Evolutionary conservation across 306 rosid genomes (phyloP).

Genomic region (Cicer bijugum): DNA sequence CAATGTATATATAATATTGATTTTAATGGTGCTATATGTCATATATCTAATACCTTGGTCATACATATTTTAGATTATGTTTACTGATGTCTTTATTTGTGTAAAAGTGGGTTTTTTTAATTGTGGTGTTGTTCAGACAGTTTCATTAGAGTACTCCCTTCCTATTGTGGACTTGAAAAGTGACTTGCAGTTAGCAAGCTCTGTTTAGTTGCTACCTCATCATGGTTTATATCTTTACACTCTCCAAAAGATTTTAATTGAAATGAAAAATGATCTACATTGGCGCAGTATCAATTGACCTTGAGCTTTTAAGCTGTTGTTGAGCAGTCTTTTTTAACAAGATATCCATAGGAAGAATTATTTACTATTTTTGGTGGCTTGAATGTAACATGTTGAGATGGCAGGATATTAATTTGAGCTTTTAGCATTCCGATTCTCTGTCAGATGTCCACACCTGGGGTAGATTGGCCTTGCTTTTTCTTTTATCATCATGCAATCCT

Average conservation of each 20-base stretch:
- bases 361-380: background rate
- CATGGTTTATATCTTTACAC: background rate
- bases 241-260: background rate
- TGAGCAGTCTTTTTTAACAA: background rate
- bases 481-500: background rate
- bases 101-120: background rate
- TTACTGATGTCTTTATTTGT: slow-evolving; percentile 2
- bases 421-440: too few species aligned
- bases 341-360: background rate
- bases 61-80: background rate
- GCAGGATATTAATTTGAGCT: too few species aligned
- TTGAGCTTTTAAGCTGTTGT: background rate
- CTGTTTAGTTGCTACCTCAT: slow-evolving; percentile 8
- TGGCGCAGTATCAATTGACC: slow-evolving; percentile 7
- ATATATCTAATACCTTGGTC: background rate
- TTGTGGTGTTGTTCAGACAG: background rate
- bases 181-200: background rate
- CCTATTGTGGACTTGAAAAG: background rate
- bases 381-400: background rate
- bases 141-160: background rate
- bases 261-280: background rate
- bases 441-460: too few species aligned
- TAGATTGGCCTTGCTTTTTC: background rate
- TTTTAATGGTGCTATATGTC: background rate
- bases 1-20: background rate